Evolutionary conservation across 371 early-diverging fungal genomes (phyloP).

Genomic region (Zancudomyces culisetae): DNA sequence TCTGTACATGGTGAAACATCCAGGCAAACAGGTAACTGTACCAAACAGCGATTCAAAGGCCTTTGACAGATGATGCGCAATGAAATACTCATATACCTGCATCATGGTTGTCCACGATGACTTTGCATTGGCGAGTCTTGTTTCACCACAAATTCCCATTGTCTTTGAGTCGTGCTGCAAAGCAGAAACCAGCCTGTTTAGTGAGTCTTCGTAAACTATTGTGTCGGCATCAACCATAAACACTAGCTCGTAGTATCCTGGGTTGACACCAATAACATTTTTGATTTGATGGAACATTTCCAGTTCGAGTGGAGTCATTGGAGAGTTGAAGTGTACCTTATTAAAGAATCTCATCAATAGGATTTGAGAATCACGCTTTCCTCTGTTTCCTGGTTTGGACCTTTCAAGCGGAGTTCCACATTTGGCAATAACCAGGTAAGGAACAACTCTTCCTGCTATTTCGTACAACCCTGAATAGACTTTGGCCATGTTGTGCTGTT

Average conservation of each 20-base stretch:
- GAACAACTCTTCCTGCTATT: constrained; percentile 69
- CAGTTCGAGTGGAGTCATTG: constrained; percentile 82
- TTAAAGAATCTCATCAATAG: constrained; percentile 96
- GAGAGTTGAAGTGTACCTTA: constrained; percentile 82
- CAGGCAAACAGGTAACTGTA: constrained; percentile 86
- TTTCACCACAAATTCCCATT: constrained; percentile 88
- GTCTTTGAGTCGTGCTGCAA: constrained; percentile 79
- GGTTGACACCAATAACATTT: constrained; percentile 75
- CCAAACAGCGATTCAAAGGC: constrained; percentile 99
- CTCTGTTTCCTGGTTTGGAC: constrained; percentile 89
- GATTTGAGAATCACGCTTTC: constrained; percentile 99
- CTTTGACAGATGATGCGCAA: constrained; percentile 93
- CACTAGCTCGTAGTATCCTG: constrained; percentile 73
- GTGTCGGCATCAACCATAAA: constrained; percentile 96
- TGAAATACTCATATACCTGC: constrained; percentile 97
- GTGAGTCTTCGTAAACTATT: constrained; percentile 59
- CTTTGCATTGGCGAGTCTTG: constrained; percentile 70
- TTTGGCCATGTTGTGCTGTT: constrained; percentile 89
- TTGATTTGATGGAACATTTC: constrained; percentile 87
- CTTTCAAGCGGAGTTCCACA: constrained; percentile 65
- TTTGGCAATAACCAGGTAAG: constrained; percentile 90
- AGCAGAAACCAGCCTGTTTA: constrained; percentile 65
- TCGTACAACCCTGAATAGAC: constrained; percentile 96
- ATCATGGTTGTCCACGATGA: constrained; percentile 90
- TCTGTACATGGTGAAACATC: constrained; percentile 93